Base-by-base conservation (phyloP, 2,329 filamentous ascomycete genomes). In the Arthrobotrys musiformis region DNA sequence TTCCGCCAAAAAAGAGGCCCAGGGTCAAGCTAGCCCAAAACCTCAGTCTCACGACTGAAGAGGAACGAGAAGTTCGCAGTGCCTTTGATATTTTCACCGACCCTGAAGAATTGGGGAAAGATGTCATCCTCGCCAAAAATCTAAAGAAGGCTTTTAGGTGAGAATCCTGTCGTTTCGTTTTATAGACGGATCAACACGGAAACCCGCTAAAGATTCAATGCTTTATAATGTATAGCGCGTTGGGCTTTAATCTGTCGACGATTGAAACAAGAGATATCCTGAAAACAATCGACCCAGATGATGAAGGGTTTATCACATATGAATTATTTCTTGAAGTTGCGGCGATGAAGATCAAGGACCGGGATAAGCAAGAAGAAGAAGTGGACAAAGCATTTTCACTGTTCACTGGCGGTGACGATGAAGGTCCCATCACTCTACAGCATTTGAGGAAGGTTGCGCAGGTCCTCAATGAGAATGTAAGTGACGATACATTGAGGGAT, bases 261-360 rank as follows among this genome's bases (percentile, higher is more conserved):
- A 84, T 87, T 64, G 93, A 97, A 82, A 87, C 97, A 26, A 84
- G 88, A 70, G 91, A 93, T 69, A 93, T 97, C 81, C 85, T 93
- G 58, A 89, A 90, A 24, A 89, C 94, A 68, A 88, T 97, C 79
- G 95, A 98, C 83, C 94, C 94, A 0, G 91, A 94, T 33, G 86
- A 88, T 17, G 90, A 91, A 69, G 94, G 94, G 46, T 91, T 89
- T 84, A 90, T 94, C 11, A 86, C 89, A 5, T 98, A 94, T 84
- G 87, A 90, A 74, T 89, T 91, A 62, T 98, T 98, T 84, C 86
- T 98, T 33, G 91, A 93, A 70, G 91, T 97, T 81, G 93, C 93
- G 82, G 94, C 94, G 13, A 88, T 97, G 68, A 94, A 97, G 83
- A 86, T 97, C 79, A 91, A 83, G 66, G 85, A 86, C 61, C 86